These are phyloP conservation scores for Aphanomyces euteiches DNA, from an alignment of 352 stramenopile species.

Conservation along the genomic window DNA sequence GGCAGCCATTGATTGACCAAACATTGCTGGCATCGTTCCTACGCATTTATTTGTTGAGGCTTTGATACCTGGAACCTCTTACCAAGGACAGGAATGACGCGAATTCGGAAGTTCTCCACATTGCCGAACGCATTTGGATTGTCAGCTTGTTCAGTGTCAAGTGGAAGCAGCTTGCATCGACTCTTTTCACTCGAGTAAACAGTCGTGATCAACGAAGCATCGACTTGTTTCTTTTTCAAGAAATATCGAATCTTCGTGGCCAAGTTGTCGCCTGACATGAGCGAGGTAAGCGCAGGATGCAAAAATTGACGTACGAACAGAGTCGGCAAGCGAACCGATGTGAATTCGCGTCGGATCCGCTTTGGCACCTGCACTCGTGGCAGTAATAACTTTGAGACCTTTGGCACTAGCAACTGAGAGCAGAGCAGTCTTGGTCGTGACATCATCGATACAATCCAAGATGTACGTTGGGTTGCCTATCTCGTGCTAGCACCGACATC, in stretches of 20 bases:
- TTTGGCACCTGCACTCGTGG: constrained; percentile 92
- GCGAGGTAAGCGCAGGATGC: constrained; percentile 11
- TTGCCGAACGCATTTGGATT: constrained; percentile 92
- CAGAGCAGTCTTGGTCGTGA: constrained; percentile 95
- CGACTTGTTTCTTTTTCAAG: constrained; percentile 80
- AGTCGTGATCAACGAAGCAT: constrained; percentile 66
- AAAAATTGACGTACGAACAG: constrained; percentile 56
- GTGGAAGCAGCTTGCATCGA: constrained; percentile 92
- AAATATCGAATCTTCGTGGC: constrained; percentile 95
- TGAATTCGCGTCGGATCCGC: constrained; percentile 95
- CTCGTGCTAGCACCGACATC: not conserved
- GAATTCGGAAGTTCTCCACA: constrained; percentile 95
- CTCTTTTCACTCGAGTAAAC: constrained; percentile 96
- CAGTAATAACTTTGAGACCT: constrained; percentile 77
- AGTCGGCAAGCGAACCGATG: constrained; percentile 94
- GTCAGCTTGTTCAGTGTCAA: constrained; percentile 89
- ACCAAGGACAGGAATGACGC: constrained; percentile 94
- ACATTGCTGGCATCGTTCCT: constrained; percentile 92
- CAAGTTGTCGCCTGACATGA: constrained; percentile 83
- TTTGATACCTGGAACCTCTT: constrained; percentile 41
- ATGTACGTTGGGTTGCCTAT: constrained; percentile 88
- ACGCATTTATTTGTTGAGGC: not conserved
- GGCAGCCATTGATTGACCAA: constrained; percentile 95
- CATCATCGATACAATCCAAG: constrained; percentile 99
- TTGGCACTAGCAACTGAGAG: constrained; percentile 86